phyloP scores from a whole-genome alignment of 495 filamentous ascomycete species.

The Rostrohypoxylon terebratum region DNA sequence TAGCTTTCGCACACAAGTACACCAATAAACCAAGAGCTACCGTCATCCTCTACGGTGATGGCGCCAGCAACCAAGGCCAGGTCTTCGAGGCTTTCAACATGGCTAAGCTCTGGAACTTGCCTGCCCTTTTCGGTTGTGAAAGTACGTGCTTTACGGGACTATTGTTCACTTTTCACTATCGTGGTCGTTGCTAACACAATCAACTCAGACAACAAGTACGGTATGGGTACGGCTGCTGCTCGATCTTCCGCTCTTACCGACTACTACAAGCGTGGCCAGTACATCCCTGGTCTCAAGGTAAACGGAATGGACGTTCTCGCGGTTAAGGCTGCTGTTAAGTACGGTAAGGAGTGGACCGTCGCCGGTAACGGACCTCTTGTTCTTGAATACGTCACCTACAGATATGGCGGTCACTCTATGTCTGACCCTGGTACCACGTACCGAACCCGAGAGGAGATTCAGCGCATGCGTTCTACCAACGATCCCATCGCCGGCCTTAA shows the following conservation, averaged over 20 bases:
- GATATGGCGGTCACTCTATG: slow-evolving; percentile 99
- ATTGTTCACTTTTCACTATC: neutral
- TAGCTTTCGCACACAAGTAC: slow-evolving; percentile 98
- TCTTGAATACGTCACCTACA: slow-evolving; percentile 98
- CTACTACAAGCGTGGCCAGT: slow-evolving; percentile 99
- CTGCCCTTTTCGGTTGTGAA: slow-evolving; percentile 95
- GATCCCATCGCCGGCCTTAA: slow-evolving; percentile 98
- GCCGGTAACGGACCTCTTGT: slow-evolving; percentile 91
- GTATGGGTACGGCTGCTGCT: slow-evolving; percentile 97
- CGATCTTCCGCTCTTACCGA: slow-evolving; percentile 95
- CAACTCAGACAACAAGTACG: slow-evolving; percentile 95
- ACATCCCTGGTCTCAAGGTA: slow-evolving; percentile 98
- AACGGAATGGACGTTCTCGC: slow-evolving; percentile 99
- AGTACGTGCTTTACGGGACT: slow-evolving; percentile 68
- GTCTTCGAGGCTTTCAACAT: slow-evolving; percentile 99
- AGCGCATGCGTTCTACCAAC: slow-evolving; percentile 98
- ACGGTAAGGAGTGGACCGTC: slow-evolving; percentile 86
- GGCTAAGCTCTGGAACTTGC: slow-evolving; percentile 98
- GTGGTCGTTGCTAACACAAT: slow-evolving; percentile 38
- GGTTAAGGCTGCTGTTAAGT: slow-evolving; percentile 93
- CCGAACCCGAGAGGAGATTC: slow-evolving; percentile 98
- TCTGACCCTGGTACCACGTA: slow-evolving; percentile 99
- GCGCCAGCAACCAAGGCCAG: slow-evolving; percentile 98
- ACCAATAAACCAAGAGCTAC: slow-evolving; percentile 83
- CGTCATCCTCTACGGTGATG: slow-evolving; percentile 94